These are phyloP conservation scores for Endothia cerciana DNA, from an alignment of 2,329 filamentous ascomycete genomes.

Conservation along the genomic window DNA sequence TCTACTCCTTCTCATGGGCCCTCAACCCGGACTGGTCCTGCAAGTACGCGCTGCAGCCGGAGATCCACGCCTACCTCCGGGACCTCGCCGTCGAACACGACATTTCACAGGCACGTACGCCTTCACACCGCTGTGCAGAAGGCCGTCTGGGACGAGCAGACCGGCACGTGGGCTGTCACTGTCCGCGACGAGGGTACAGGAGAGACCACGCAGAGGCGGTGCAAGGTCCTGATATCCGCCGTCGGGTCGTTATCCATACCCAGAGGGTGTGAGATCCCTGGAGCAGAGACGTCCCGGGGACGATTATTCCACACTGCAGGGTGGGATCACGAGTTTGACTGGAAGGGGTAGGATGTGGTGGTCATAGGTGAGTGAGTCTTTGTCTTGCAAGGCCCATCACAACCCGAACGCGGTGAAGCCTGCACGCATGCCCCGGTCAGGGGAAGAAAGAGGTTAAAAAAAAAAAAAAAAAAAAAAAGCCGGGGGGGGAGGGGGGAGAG, in stretches of 20 bases:
- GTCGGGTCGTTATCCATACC: constrained; percentile 7
- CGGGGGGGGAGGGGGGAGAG: too few species aligned
- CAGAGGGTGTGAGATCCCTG: constrained; percentile 33
- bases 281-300: constrained; percentile 40
- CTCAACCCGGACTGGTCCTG: constrained; percentile 33
- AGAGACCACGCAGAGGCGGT: background rate
- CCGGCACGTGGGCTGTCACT: constrained; percentile 37
- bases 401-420: too few species aligned
- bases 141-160: constrained; percentile 42
- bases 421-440: too few species aligned
- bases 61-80: constrained; percentile 36
- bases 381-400: too few species aligned
- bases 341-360: constrained; percentile 38
- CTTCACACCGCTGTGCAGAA: constrained; percentile 42
- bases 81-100: constrained; percentile 32
- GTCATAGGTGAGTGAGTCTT: constrained; percentile 36
- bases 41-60: constrained; percentile 33
- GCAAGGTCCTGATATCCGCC: constrained; percentile 6
- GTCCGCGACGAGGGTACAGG: background rate
- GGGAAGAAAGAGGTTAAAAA: too few species aligned
- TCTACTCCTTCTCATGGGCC: constrained; percentile 29
- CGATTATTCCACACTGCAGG: constrained; percentile 40
- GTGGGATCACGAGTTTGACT: constrained; percentile 38
- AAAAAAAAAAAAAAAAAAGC: too few species aligned
- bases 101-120: constrained; percentile 41